These are phyloP conservation scores for Sporothrix inflata DNA, from an alignment of 2,329 filamentous ascomycete genomes.

Conservation along the genomic window DNA sequence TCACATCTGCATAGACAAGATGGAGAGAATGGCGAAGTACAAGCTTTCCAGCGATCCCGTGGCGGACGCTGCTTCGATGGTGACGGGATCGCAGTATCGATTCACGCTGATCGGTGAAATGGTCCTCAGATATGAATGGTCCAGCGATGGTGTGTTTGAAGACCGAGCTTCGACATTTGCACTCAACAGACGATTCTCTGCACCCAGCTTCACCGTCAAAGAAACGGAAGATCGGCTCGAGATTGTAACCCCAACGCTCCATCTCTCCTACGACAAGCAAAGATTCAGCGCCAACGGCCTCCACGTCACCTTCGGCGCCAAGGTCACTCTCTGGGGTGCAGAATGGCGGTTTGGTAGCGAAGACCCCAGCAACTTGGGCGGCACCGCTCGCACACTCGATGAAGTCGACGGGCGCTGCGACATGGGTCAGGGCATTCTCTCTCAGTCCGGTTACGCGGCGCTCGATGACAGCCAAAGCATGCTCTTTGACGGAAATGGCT, in stretches of 20 bases:
- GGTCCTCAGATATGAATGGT: neutral
- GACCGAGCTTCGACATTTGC: conserved; percentile 1
- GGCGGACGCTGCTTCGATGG: neutral
- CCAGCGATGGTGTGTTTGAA: neutral
- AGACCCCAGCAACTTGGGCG: neutral
- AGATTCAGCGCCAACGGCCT: neutral
- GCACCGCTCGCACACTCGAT: neutral
- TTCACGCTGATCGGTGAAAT: neutral
- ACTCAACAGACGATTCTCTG: neutral
- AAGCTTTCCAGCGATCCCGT: neutral
- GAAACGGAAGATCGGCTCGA: neutral
- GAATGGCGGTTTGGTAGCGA: neutral
- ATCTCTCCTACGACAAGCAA: neutral
- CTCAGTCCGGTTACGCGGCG: neutral
- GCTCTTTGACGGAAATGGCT: conserved; percentile 2
- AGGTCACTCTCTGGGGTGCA: neutral
- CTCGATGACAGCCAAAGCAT: conserved; percentile 7
- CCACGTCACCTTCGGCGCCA: neutral
- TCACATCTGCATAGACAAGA: too few relatives aligned
- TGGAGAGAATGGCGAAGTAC: neutral
- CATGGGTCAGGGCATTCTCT: neutral
- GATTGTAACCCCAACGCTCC: neutral
- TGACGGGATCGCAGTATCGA: neutral
- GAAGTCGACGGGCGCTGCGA: conserved; percentile 10
- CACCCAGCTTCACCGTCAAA: neutral